Base-by-base conservation (phyloP, 345 rosid species). In the Eutrema heterophyllum region DNA sequence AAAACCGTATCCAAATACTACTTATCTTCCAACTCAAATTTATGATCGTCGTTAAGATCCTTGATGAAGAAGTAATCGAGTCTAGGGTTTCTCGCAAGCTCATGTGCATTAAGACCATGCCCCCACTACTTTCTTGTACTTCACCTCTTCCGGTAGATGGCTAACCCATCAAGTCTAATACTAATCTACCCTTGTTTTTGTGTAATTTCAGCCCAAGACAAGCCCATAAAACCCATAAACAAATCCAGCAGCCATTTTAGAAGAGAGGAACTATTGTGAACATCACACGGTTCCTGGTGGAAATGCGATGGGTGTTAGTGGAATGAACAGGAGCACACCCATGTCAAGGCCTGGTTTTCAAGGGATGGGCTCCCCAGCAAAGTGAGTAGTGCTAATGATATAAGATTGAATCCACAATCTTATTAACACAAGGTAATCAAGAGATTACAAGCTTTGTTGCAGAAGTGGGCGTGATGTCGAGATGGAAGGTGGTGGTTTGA, bases 101-200 rank as follows among this genome's bases (percentile, higher is more conserved):
- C 98, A 54, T 82, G 93, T n/a, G 95, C 93, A 32, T 91, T 94
- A 44, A 94, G 93, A 49, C 98, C 96, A 73, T 94, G 96, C n/a
- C 1, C 98, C 97, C 49, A 88, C 93, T 45, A 94, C 90, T 83
- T 87, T 89, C 73, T 79, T 81, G 85, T 81, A 88, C 75, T 4
- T 63, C 0, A 84, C 87, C 65, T 91, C 89, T 49, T 68, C 67
- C 3, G 98, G 97, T 16, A 91, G 79, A 81, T 94, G 95, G 79
- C 98, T 90, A 32, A 87, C 86, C 94, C 97, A 93, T 45, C 67
- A 94, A 78, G 68, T 88, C 95, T 60, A 91, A 85, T 78, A 91
- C 84, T 77, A n/a, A n/a, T n/a, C n/a, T n/a, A n/a, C n/a, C n/a
- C n/a, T n/a, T n/a, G n/a, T n/a, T n/a, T n/a, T n/a, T n/a, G n/a